Evolutionary conservation across 2,329 filamentous ascomycete species (phyloP), one percentile per base, ranked within the genome.

Genomic region (Talaromyces funiculosus): DNA sequence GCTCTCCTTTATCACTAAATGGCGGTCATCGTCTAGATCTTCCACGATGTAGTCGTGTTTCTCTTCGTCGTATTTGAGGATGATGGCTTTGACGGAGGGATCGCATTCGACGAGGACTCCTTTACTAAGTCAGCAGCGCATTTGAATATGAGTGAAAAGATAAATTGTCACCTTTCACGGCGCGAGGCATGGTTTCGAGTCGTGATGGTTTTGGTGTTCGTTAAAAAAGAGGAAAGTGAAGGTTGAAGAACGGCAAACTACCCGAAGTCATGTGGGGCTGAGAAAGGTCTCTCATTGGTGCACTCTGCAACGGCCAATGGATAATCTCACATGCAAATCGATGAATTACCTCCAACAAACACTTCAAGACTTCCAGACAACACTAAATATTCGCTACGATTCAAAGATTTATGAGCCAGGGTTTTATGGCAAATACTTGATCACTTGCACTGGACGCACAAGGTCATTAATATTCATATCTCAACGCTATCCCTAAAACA

Each of bases 51-150:
- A 80, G 65, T 79, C 77, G 61, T 79, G 76, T 53, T 71, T 67
- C 58, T 78, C 75, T 63, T 78, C 74, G 62, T 80, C 77, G 65
- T 79, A 78, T 54, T 78, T 80, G 29, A 79, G 69, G 59, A 80
- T 79, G 65, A 80, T 78, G 43, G 77, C 75, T 67, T 79, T 79
- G 65, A 80, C 77, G 42, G 77, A 79, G 3, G 77, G 77, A 63
- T 80, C 77, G 68, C 77, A 79, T 68, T 79, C 76, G 61, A 80
- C 73, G 12, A 79, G 70, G 42, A 79, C 73, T 58, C 77, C 77
- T 79, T 64, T 42, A 7, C 16, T 10, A 4, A 3, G 43, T 49
- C 31, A 53, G 22, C 10, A 16, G 16, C 16, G 8, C n/a, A 37
- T 2, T 9, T 10, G 9, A 12, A 10, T 9, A 3, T 10, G 9